phyloP scores from a whole-genome alignment of 805 yeast species.

The Candida broadrunensis region DNA sequence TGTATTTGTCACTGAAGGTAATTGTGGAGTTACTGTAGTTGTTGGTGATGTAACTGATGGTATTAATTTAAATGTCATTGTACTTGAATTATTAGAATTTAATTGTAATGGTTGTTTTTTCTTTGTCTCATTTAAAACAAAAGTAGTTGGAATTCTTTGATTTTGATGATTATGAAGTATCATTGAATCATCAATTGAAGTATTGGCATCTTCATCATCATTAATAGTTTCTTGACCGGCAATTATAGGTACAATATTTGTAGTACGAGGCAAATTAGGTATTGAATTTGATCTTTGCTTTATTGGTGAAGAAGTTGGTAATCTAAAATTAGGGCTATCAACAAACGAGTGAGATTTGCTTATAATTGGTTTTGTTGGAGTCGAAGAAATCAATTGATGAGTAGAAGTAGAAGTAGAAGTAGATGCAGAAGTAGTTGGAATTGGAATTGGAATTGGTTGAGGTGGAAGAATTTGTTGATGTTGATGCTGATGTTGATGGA shows the following conservation, averaged over 20 bases:
- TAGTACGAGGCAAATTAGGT: not conserved
- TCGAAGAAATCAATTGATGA: constrained; percentile 15
- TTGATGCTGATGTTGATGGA: not conserved
- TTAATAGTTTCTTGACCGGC: not conserved
- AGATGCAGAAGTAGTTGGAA: constrained; percentile 2
- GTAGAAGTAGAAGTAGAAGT: constrained; percentile 4
- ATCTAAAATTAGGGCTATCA: constrained; percentile 11
- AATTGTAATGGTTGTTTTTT: constrained; percentile 32
- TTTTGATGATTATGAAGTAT: constrained; percentile 1
- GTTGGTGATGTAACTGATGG: constrained; percentile 14
- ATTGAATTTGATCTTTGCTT: constrained; percentile 18
- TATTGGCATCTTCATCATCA: constrained; percentile 4
- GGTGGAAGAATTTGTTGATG: constrained; percentile 4
- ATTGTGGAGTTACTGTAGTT: constrained; percentile 6
- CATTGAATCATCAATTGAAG: constrained; percentile 14
- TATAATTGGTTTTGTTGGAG: constrained; percentile 21
- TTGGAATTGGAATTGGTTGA: no score
- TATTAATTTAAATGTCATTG: constrained; percentile 36
- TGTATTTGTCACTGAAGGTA: not conserved
- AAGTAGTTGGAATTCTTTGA: constrained; percentile 3
- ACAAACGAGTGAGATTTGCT: constrained; percentile 21
- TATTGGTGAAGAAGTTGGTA: constrained; percentile 14
- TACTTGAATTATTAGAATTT: constrained; percentile 24
- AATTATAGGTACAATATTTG: not conserved
- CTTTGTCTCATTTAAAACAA: constrained; percentile 24